Base-by-base conservation (phyloP, 257 asterid genomes). In the Salvia rosmarinus region DNA sequence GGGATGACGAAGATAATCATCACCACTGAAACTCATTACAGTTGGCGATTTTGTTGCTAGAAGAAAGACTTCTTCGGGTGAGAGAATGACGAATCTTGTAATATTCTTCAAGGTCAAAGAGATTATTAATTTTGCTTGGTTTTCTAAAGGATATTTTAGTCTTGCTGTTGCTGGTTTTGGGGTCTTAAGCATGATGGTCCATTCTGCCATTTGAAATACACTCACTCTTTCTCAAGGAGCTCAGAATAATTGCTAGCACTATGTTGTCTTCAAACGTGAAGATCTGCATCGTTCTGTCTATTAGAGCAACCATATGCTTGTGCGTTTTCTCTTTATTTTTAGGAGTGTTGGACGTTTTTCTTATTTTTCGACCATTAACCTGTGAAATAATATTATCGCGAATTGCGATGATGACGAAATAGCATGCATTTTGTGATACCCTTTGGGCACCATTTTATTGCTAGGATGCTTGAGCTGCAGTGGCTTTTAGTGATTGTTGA, bases 101-200 rank as follows among this genome's bases (percentile, higher is more conserved):
- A 65, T 68, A 82, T 83, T 82, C 91, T 86, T 79, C 79, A 77
- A 81, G 84, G 63, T 77, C 74, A 70, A 58, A 86, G 79, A 64
- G 80, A 81, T 73, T 25, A 19, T 67, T 75, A 58, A 11, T 78
- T 83, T 80, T 71, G 65, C 73, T 64, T 56, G 67, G 64, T 78
- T 83, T 79, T 80, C 66, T 23, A 9, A 76, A 30, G 82, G 77
- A 78, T 78, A 23, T 25, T 28, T 58, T 82, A 64, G 82, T 75
- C 70, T 75, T 61, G 70, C 64, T 67, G 81, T 84, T 82, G 87
- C 82, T 79, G 60, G 67, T 60, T 78, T 68, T 64, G 68, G 75
- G 65, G 68, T 67, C 77, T 32, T 49, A 61, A 76, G 42, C 76
- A 11, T 23, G 44, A 39, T 28, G 72, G 44, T 80, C 42, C 61